Evolutionary conservation across 257 asterid species (phyloP).

Genomic region (Solanum lycopersicoides): DNA sequence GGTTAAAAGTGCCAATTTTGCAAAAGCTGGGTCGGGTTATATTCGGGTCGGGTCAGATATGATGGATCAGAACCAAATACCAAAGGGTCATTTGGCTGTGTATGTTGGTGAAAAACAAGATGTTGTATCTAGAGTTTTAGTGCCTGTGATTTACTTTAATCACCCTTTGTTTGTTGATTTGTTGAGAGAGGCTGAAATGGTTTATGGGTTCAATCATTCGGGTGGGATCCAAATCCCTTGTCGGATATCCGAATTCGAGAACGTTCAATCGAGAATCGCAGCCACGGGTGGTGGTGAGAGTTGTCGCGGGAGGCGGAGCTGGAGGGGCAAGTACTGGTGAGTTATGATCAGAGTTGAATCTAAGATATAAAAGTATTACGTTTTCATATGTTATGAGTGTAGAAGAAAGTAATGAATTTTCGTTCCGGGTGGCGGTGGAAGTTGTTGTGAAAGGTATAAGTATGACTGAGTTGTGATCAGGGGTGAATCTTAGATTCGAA

Average conservation of each 20-base stretch:
- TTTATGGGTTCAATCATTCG: constrained; percentile 45
- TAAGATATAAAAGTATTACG: not conserved
- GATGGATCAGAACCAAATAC: constrained; percentile 9
- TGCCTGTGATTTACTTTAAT: constrained; percentile 54
- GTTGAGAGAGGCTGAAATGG: constrained; percentile 41
- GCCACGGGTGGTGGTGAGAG: constrained; percentile 11
- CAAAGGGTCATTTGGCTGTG: constrained; percentile 61
- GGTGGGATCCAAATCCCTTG: constrained; percentile 80
- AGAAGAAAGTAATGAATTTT: not conserved
- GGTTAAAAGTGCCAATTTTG: constrained; percentile 7
- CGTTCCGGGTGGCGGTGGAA: fast-evolving
- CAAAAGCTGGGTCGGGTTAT: constrained; percentile 13
- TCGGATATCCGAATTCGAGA: constrained; percentile 39
- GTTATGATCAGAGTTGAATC: not conserved
- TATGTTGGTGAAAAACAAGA: constrained; percentile 44
- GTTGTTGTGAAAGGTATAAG: not conserved
- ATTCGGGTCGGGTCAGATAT: constrained; percentile 20
- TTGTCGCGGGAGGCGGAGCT: not conserved
- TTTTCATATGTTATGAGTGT: not conserved
- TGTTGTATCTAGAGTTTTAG: constrained; percentile 41
- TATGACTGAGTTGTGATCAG: not conserved
- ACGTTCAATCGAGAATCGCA: constrained; percentile 38
- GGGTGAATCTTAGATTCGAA: not conserved
- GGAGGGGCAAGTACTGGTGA: not conserved
- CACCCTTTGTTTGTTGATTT: constrained; percentile 55